Evolutionary conservation across 148 eudicot genomes (phyloP), one percentile per base, ranked within the genome.

Genomic region (Chenopodium quinoa): DNA sequence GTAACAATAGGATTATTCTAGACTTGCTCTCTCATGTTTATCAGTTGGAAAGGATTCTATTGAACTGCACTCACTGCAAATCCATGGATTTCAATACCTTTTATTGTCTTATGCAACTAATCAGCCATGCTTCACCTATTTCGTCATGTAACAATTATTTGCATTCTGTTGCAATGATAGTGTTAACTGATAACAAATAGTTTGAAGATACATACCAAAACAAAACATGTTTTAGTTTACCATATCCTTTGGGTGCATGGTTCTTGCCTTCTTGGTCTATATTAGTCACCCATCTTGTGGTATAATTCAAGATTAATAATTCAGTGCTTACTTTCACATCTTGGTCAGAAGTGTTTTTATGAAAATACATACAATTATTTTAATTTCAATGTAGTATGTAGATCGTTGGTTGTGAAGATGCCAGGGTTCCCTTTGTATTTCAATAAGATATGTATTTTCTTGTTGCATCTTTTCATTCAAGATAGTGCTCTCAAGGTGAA

Each of bases 1-100:
- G 98, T 93, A 87, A 89, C 58, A 27, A 25, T 14, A 56, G 2
- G 1, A 8, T 71, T 67, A 44, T 67, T 16, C n/a, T 23, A 71
- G 22, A n/a, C n/a, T 8, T 71, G 68, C 44, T n/a, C 32, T 73
- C 70, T 50, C 48, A 22, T 29, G 9, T 29, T 48, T 52, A 23
- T 50, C 10, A 27, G 32, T 50, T 10, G 46, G 10, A 46, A 46
- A 65, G 34, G 56, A 46, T 78, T 44, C 44, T 14, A 68, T 64
- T 73, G 71, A 64, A 80, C 23, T 79, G 16, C 66, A 37, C 3
- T 12, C 22, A 10, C 48, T 2, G 3, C 46, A 62, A 40, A 7
- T 63, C 16, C 20, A 31, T 79, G 73, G 19, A 46, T 79, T 79
- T 19, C 68, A 34, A 70, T 74, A 68, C 74, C 50, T 65, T 62